Base-by-base conservation (phyloP, 2,329 filamentous ascomycete genomes). In the Ascomycota sp. region DNA sequence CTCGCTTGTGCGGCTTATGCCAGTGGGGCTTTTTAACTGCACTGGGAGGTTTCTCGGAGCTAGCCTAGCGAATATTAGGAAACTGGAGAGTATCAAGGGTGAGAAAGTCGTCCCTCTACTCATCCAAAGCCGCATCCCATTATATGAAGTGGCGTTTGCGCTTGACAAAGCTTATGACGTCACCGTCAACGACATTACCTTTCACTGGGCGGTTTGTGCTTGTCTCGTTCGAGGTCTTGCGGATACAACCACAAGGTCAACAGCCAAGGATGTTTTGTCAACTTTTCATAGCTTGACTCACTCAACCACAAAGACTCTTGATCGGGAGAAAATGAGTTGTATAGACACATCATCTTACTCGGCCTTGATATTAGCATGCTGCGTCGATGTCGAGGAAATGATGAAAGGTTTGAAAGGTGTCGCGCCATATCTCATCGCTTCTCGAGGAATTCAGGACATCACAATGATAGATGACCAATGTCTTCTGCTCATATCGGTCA, bases 121-220 rank as follows among this genome's bases (percentile, higher is more conserved):
- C 21, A 50, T 78, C 9, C 67, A 74, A 42, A 72, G 71, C 8
- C 59, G 71, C 15, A 40, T 47, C 3, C 65, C 66, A 29, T 54
- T 77, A 3, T 69, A 75, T 35, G 68, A 76, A 31, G 69, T 69
- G 6, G 65, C 69, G 4, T 44, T 66, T 12, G 60, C 64, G 6
- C 52, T 78, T 4, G 73, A 78, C 36, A 68, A 74, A 20, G 61
- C 65, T 5, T 76, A 75, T 36, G 72, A 70, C 5, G 63, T 78
- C 24, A 66, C 69, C 36, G 78, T 78, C 41, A 66, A 59, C 21
- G 45, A 52, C 5, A 68, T 76, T 11, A 71, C 63, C 35, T 78
- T 78, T 44, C 72, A 77, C 41, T 72, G 70, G 38, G 71, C 73
- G 1, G 62, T 75, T 1, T 73, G 67, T 39, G 70, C 70, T 11